phyloP scores from a whole-genome alignment of 2,329 filamentous ascomycete genomes.

The Alternaria sp. region DNA sequence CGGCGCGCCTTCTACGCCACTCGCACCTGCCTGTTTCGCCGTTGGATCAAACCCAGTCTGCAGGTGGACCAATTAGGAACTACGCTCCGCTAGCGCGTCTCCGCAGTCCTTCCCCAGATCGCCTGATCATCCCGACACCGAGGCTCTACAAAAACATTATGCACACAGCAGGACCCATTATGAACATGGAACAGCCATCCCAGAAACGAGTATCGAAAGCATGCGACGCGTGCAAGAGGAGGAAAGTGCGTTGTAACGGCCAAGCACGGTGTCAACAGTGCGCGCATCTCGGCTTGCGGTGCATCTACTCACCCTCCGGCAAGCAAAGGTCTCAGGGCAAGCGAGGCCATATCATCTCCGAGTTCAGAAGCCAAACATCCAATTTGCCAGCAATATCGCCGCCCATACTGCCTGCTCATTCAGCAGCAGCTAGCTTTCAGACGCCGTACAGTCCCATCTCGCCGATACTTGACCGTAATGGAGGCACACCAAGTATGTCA shows the following conservation, averaged over 20 bases:
- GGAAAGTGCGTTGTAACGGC: conserved; percentile 58
- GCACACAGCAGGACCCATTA: conserved; percentile 28
- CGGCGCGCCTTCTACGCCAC: conserved; percentile 4
- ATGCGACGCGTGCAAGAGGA: conserved; percentile 56
- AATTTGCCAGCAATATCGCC: conserved; percentile 24
- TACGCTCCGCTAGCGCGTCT: conserved; percentile 17
- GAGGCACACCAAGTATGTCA: conserved; percentile 27
- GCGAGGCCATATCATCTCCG: conserved; percentile 51
- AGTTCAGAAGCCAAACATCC: conserved; percentile 46
- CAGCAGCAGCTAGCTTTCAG: conserved; percentile 14
- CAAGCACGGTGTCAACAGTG: conserved; percentile 51
- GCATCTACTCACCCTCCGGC: conserved; percentile 51
- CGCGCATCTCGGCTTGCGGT: conserved; percentile 51
- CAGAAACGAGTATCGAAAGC: conserved; percentile 48
- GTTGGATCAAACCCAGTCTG: neutral
- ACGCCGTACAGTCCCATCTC: conserved; percentile 17
- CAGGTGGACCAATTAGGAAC: conserved; percentile 7
- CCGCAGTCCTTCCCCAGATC: conserved; percentile 21
- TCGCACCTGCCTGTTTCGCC: conserved; percentile 9
- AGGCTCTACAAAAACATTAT: conserved; percentile 14
- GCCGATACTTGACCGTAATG: conserved; percentile 22
- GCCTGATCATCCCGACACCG: conserved; percentile 12
- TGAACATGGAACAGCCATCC: conserved; percentile 30
- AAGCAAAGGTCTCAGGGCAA: conserved; percentile 48
- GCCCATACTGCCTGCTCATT: conserved; percentile 33